Evolutionary conservation across 2,329 filamentous ascomycete genomes (phyloP), one percentile per base, ranked within the genome.

Genomic region (Aureobasidium leucospermi): DNA sequence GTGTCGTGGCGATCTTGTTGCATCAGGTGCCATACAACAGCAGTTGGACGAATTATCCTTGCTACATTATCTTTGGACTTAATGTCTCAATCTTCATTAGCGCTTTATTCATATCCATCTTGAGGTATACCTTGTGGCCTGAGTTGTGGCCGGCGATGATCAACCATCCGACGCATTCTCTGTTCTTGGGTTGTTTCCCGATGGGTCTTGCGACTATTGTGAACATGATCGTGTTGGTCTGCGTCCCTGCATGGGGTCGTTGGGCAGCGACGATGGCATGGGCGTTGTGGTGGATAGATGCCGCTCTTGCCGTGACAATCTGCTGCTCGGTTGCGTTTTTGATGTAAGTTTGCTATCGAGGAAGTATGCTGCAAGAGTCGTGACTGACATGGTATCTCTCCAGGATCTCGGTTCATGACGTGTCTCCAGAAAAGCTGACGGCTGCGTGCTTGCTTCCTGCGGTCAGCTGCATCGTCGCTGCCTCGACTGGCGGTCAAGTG

Each of bases 121-220:
- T 86, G 2, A 79, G 87, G 4, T 90, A 89, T 65, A 74, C 74
- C 0, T 66, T 88, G 1, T 89, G 87, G 65, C 86, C 85, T 0
- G 78, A 81, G 60, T 84, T 88, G 32, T 89, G 85, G 80, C 67
- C 61, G 0, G 81, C 80, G 15, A 87, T 90, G 85, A 79, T 89
- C 38, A 73, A 75, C 2, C 84, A 90, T 67, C 85, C 84, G 0
- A 80, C 79, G 1, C 84, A 90, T 66, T 85, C 82, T 1, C 76
- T 90, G 57, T 90, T 89, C 64, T 72, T 90, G 3, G 86, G 74
- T 0, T 68, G 67, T n/a, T 61, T 70, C 43, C 68, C 68, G 0
- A 68, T 70, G 65, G 67, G 67, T 1, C 64, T 70, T 31, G 68
- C 66, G n/a, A 70, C 68, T 28, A 64, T 70, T 34, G 55, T 70